Base-by-base conservation (phyloP, 495 filamentous ascomycete genomes). In the Cairneyella variabilis region DNA sequence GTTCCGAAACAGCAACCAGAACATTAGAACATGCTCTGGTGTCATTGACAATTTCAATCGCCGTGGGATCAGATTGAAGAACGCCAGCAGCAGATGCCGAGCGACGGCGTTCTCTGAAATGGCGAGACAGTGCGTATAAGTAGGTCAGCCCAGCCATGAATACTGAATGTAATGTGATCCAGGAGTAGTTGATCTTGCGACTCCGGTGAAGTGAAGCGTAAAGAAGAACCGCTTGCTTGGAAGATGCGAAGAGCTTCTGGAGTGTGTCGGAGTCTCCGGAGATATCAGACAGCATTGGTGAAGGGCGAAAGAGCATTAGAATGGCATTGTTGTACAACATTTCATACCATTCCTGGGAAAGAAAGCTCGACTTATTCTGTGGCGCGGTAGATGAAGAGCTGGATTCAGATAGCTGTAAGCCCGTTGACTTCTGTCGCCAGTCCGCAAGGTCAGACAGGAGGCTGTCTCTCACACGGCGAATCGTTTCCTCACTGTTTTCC, bases 121-220 rank as follows among this genome's bases (percentile, higher is more conserved):
- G 63, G 5, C 55, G 36, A 17, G 60, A 57, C 2, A 59, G 44
- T 9, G 63, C 60, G 45, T 66, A 66, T 3, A 66, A 36, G 37
- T 59, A 66, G 0, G 63, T 59, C 11, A 66, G 51, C 8, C 63
- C 63, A 0, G 63, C 61, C 63, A 66, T 66, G 41, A 66, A 66
- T 20, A 61, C 51, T 1, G 54, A 51, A 30, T 66, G 63, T 16
- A 66, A 39, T 1, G 61, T 64, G 21, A 64, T 61, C 63, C 63
- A 66, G 18, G 63, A 63, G 42, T 63, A 66, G 55, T 66, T 66
- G 36, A 66, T 63, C 25, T 62, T 51, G 23, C 55, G 51, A 12
- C 51, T 61, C 22, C 55, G 47, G 40, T 63, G 58, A 3, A 66
- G 58, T 18, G 55, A 59, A 10, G 63, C 39, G 44, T 66, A 66